Conservation (phyloP, 768 basidiomycete species). For the Dendrothele bispora region DNA sequence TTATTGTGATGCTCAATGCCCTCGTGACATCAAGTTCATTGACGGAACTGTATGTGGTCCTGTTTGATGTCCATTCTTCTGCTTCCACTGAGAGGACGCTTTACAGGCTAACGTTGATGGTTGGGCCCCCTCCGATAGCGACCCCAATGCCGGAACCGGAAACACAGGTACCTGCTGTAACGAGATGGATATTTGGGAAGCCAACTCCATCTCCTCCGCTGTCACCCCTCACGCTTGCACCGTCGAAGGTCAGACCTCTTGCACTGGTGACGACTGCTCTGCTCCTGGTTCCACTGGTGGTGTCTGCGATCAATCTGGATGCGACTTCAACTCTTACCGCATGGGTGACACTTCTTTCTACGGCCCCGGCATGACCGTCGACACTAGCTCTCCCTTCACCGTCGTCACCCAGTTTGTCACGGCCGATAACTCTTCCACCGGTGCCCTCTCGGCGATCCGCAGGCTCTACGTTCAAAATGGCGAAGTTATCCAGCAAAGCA, state of each 20-base stretch:
- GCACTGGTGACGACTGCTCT: conserved; percentile 32
- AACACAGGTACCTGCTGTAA: conserved; percentile 35
- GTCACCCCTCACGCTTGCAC: conserved; percentile 43
- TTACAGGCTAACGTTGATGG: conserved; percentile 41
- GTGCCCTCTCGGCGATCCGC: conserved; percentile 39
- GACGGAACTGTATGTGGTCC: conserved; percentile 44
- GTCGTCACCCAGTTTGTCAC: conserved; percentile 46
- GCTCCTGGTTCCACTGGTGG: conserved; percentile 25
- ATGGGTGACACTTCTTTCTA: conserved; percentile 41
- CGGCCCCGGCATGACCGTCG: conserved; percentile 37
- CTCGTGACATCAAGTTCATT: conserved; percentile 62
- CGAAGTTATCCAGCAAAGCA: conserved; percentile 38
- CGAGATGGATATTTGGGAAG: conserved; percentile 45
- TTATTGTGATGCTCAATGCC: conserved; percentile 68
- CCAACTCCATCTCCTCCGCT: conserved; percentile 37
- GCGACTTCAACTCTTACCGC: conserved; percentile 50
- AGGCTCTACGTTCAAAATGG: conserved; percentile 45
- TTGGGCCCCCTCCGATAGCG: conserved; percentile 21
- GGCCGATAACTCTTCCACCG: conserved; percentile 32
- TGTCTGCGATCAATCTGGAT: conserved; percentile 43
- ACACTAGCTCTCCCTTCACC: conserved; percentile 39
- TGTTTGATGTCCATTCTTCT: not conserved
- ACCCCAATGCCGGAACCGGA: conserved; percentile 38
- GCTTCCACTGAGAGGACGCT: not conserved
- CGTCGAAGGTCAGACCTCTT: conserved; percentile 32